A percentile compares a stretch with the other conserved stretches of the same genome.
Evolutionary conservation across 768 basidiomycete genomes (phyloP).

Genomic region (Trametes coccinea): DNA sequence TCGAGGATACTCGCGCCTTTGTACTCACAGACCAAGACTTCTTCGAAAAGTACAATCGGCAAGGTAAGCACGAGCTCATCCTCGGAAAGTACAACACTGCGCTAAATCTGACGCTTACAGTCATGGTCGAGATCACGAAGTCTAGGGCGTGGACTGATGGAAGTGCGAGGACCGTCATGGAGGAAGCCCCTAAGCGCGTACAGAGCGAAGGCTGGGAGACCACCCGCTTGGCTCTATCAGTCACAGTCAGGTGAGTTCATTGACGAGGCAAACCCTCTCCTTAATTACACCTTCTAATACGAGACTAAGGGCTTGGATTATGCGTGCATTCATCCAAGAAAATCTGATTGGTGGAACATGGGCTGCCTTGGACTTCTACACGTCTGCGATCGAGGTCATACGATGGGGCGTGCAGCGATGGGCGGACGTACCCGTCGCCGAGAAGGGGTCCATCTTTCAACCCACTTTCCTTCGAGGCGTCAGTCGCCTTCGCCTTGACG

Average conservation of each 20-base stretch:
- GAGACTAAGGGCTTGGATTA: constrained; percentile 39
- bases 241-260: constrained; percentile 37
- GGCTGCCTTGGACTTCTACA: constrained; percentile 37
- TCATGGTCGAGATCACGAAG: constrained; percentile 24
- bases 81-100: too few relatives aligned
- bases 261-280: too few relatives aligned
- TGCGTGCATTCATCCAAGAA: constrained; percentile 37
- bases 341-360: constrained; percentile 16
- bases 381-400: constrained; percentile 41
- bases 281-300: not conserved
- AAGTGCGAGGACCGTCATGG: constrained; percentile 24
- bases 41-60: constrained; percentile 25
- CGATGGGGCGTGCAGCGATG: constrained; percentile 44
- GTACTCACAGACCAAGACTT: constrained; percentile 25
- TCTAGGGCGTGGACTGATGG: constrained; percentile 25
- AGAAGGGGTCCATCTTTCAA: constrained; percentile 46
- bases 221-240: constrained; percentile 37
- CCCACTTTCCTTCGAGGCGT: constrained; percentile 44
- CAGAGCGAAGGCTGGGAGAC: constrained; percentile 30
- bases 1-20: constrained; percentile 31
- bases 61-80: constrained; percentile 18
- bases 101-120: constrained; percentile 5
- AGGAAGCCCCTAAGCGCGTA: constrained; percentile 26
- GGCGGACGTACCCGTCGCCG: constrained; percentile 38
- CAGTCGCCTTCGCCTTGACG: constrained; percentile 36